Conservation (phyloP, 177 flowering plant genomes). For the Vitis hybrid region DNA sequence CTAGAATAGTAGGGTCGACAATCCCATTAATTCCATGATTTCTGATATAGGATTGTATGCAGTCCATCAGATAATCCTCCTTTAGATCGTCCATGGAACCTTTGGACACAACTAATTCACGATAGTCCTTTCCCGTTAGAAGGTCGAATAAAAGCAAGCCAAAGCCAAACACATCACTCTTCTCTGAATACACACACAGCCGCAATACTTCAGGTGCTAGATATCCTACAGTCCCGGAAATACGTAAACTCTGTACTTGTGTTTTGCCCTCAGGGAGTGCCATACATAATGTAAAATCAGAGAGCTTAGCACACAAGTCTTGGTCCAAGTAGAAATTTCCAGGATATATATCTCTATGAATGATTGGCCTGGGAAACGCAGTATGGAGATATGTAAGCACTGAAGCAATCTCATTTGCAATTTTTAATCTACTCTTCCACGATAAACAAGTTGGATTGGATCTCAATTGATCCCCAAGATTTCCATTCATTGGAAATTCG, state of each 20-base stretch:
- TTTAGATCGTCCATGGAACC: not conserved
- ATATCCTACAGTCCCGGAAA: not conserved
- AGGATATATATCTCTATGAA: conserved; percentile 8
- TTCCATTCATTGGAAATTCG: not conserved
- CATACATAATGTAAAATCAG: not conserved
- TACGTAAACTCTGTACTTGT: not conserved
- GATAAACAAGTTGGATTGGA: not conserved
- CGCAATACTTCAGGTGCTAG: no score
- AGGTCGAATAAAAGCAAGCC: not conserved
- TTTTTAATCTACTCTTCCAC: conserved; percentile 13
- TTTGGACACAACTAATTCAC: no score
- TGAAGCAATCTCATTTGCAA: conserved; percentile 14
- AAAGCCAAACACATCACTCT: not conserved
- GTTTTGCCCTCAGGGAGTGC: conserved; percentile 9
- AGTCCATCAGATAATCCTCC: no score
- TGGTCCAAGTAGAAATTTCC: not conserved
- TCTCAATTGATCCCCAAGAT: not conserved
- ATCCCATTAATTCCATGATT: not conserved
- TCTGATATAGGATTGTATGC: not conserved
- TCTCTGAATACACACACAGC: not conserved
- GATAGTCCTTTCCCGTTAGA: conserved; percentile 5
- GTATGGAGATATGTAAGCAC: conserved; percentile 13
- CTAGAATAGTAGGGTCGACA: conserved; percentile 5
- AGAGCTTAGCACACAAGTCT: conserved; percentile 3
- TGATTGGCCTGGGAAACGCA: conserved; percentile 7